Evolutionary conservation across 371 early-diverging fungal species (phyloP), one percentile per base, ranked within the genome.

Genomic region (Funneliformis caledonium): DNA sequence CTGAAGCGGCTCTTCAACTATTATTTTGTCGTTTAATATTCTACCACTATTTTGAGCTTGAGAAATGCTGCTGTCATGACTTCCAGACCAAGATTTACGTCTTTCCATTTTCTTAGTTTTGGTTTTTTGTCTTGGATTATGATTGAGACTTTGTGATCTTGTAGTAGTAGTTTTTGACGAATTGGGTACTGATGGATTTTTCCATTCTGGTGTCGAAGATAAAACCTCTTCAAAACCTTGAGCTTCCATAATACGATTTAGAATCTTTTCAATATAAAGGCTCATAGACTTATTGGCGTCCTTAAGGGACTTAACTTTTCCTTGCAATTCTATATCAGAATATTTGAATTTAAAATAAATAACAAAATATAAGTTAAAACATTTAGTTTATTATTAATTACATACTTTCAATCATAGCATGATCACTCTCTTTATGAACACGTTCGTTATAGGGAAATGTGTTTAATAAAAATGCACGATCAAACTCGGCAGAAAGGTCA

Each of bases 211-310:
- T 37, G 37, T 3, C 16, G 33, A 19, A 37, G 80, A 59, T 14
- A 80, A 72, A 72, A 80, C 22, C 43, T 80, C 68, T 37, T 80
- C 80, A 26, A 47, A 70, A 11, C 80, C 72, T 43, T 69, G 22
- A n/a, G 43, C 62, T 33, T 80, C 80, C 43, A 80, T 60, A 26
- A 80, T 80, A 72, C 80, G 80, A 45, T 56, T 43, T 22, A 80
- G 80, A 60, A 94, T 92, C 83, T 90, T 94, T 85, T 89, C 86
- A 83, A 94, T 87, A 73, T 94, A 94, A 19, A 91, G 84, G 33
- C 84, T 81, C 52, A 93, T 82, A 2, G 92, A 91, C 33, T 88
- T 87, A 83, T 91, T 91, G 65, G 91, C 86, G 64, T 92, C 92
- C 80, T 85, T 85, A 48, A 91, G 83, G 22, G 72, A 83, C 78